phyloP scores from a whole-genome alignment of 495 filamentous ascomycete species.

The Penicillium samsonianum region DNA sequence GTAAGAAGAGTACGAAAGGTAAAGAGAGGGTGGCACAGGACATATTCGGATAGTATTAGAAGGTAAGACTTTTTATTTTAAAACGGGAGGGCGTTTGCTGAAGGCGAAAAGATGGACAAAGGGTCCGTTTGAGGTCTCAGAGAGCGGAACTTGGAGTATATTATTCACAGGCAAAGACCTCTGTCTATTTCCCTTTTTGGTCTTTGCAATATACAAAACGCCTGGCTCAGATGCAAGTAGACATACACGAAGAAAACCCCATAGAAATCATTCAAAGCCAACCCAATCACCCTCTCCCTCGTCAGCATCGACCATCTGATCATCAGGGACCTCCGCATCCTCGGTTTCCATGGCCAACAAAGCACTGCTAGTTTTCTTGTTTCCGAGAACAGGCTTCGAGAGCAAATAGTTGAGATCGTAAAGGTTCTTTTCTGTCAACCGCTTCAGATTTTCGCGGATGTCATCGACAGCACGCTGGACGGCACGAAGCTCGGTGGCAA shows the following conservation, averaged over 20 bases:
- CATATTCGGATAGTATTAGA: constrained; percentile 22
- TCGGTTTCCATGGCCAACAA: constrained; percentile 32
- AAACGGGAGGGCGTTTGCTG: constrained; percentile 9
- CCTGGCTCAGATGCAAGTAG: constrained; percentile 48
- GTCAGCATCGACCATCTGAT: constrained; percentile 38
- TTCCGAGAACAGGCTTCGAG: constrained; percentile 41
- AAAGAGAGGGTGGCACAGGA: constrained; percentile 22
- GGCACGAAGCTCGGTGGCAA: constrained; percentile 77
- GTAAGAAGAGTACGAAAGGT: constrained; percentile 18
- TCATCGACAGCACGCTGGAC: constrained; percentile 74
- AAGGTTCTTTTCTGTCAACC: constrained; percentile 80
- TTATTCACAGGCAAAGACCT: constrained; percentile 10
- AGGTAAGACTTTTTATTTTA: constrained; percentile 1
- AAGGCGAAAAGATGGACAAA: not conserved
- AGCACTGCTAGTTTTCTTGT: constrained; percentile 33
- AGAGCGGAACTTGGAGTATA: constrained; percentile 5
- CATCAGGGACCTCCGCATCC: constrained; percentile 31
- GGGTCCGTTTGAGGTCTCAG: constrained; percentile 15
- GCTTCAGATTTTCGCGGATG: constrained; percentile 72
- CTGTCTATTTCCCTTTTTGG: constrained; percentile 17
- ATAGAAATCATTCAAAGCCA: constrained; percentile 40
- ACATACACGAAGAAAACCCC: constrained; percentile 29
- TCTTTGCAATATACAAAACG: constrained; percentile 38
- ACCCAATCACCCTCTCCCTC: constrained; percentile 44
- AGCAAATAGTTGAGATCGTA: constrained; percentile 84